Percentiles rank a stretch among this genome's conserved stretches.
Conservation (phyloP, 805 yeast genomes). For the Debaryomyces castellii region DNA sequence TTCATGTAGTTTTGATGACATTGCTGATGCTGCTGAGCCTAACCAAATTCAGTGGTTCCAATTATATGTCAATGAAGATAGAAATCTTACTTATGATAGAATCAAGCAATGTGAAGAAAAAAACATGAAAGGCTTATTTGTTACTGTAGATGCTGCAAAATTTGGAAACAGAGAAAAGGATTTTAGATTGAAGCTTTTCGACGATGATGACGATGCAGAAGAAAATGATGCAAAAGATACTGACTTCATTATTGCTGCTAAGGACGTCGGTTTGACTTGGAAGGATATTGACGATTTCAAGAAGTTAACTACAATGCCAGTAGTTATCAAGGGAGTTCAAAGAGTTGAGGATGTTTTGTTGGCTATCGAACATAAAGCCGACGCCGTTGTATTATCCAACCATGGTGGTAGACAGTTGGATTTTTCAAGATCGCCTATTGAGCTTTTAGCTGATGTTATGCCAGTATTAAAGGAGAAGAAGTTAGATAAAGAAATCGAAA, state of each 20-base stretch:
- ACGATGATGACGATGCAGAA: constrained; percentile 30
- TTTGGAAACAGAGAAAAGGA: constrained; percentile 57
- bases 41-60: constrained; percentile 48
- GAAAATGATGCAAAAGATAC: constrained; percentile 9
- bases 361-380: constrained; percentile 70
- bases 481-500: constrained; percentile 47
- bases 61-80: constrained; percentile 44
- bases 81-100: constrained; percentile 26
- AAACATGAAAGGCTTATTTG: constrained; percentile 47
- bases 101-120: constrained; percentile 38
- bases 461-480: constrained; percentile 48
- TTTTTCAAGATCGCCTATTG: constrained; percentile 74
- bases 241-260: constrained; percentile 11
- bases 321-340: constrained; percentile 73
- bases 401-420: constrained; percentile 92
- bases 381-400: constrained; percentile 78
- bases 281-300: constrained; percentile 24
- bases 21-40: constrained; percentile 27
- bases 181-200: constrained; percentile 33
- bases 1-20: constrained; percentile 41
- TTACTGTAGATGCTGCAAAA: constrained; percentile 57
- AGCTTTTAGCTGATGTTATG: constrained; percentile 69
- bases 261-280: constrained; percentile 29
- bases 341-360: constrained; percentile 71
- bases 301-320: constrained; percentile 40